phyloP scores from a whole-genome alignment of 2,329 filamentous ascomycete genomes.

The Reticulascus tulasneorum region DNA sequence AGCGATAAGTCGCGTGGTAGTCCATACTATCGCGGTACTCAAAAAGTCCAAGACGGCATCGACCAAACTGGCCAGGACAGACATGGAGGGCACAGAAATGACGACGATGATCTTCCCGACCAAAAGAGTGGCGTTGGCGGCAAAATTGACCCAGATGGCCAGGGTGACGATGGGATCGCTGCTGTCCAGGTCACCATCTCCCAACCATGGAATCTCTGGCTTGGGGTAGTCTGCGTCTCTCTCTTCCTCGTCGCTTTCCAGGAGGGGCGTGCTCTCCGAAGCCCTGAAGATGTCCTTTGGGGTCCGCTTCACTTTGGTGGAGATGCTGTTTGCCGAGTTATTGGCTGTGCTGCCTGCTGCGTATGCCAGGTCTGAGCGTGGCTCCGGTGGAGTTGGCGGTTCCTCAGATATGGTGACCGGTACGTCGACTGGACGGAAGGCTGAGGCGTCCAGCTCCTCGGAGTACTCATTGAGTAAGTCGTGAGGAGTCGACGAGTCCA shows the following conservation, averaged over 20 bases:
- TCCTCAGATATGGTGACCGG: conserved; percentile 77
- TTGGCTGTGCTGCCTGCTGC: conserved; percentile 8
- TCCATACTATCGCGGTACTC: conserved; percentile 76
- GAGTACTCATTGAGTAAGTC: conserved; percentile 87
- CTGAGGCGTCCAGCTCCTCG: conserved; percentile 52
- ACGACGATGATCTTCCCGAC: conserved; percentile 75
- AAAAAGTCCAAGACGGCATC: conserved; percentile 79
- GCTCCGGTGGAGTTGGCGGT: conserved; percentile 27
- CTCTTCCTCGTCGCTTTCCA: conserved; percentile 44
- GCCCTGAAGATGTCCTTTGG: conserved; percentile 82
- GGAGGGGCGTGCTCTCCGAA: conserved; percentile 64
- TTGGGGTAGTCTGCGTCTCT: conserved; percentile 32
- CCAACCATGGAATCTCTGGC: conserved; percentile 64
- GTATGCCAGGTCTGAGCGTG: conserved; percentile 14
- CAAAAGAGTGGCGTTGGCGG: conserved; percentile 72
- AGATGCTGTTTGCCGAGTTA: conserved; percentile 15
- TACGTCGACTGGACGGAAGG: conserved; percentile 53
- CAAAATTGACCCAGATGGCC: conserved; percentile 82
- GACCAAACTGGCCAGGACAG: conserved; percentile 74
- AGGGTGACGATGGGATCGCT: conserved; percentile 73
- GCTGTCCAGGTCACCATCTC: conserved; percentile 69
- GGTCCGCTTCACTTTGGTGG: conserved; percentile 66
- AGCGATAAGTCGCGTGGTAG: conserved; percentile 67
- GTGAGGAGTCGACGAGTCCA: conserved; percentile 90
- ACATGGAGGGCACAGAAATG: conserved; percentile 73